Conservation (phyloP, 2,329 filamentous ascomycete species). For the Aspergillus spinulosporus region DNA sequence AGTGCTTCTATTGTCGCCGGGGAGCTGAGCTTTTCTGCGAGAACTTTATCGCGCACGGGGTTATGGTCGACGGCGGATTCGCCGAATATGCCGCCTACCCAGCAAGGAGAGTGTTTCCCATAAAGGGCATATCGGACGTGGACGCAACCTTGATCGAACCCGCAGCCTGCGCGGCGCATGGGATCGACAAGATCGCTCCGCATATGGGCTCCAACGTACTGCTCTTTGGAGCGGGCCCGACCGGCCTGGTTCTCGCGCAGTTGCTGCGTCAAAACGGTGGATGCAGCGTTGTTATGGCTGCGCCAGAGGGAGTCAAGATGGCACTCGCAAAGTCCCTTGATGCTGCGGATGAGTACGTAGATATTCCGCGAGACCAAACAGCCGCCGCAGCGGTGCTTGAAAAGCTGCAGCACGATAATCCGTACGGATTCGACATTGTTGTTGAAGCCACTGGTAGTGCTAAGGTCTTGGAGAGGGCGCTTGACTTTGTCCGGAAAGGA, state of each 20-base stretch:
- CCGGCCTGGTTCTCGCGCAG: constrained; percentile 64
- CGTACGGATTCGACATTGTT: constrained; percentile 72
- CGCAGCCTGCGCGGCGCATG: constrained; percentile 69
- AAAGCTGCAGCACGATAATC: constrained; percentile 63
- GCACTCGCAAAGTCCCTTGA: constrained; percentile 58
- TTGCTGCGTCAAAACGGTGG: constrained; percentile 66
- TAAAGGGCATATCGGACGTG: constrained; percentile 65
- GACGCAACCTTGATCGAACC: constrained; percentile 71
- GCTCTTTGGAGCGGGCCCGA: constrained; percentile 69
- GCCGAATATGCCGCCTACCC: constrained; percentile 66
- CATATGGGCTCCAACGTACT: constrained; percentile 65
- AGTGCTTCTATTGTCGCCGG: constrained; percentile 72
- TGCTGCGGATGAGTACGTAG: constrained; percentile 52
- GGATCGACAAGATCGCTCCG: constrained; percentile 67
- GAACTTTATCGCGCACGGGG: constrained; percentile 64
- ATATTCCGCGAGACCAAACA: constrained; percentile 55
- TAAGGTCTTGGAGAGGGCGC: constrained; percentile 68
- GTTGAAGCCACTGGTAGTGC: constrained; percentile 71
- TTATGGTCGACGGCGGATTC: constrained; percentile 65
- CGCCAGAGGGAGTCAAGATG: constrained; percentile 69
- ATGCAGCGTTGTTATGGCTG: constrained; percentile 69
- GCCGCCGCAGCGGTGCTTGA: constrained; percentile 24
- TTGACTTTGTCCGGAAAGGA: constrained; percentile 69
- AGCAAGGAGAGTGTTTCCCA: constrained; percentile 62
- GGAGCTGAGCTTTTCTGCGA: constrained; percentile 69